Base-by-base conservation (phyloP, 768 basidiomycete genomes). In the Artomyces pyxidatus region DNA sequence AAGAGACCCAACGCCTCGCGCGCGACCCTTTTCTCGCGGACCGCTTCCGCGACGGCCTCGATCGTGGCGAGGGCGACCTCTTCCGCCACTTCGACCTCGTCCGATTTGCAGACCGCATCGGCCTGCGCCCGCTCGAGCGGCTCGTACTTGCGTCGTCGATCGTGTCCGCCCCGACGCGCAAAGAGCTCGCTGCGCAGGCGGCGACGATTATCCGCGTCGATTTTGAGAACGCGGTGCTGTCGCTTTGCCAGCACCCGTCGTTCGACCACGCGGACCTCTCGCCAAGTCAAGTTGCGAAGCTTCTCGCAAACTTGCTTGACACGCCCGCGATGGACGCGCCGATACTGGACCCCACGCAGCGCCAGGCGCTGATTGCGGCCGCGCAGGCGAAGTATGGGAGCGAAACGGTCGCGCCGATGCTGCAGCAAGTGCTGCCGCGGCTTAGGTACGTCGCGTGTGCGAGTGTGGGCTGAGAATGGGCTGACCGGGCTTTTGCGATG, bases 1-100 rank as follows among this genome's bases (percentile, higher is more conserved):
- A 92, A 68, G 92, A 93, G 69, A 87, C 81, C 1, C 87, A 90
- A 60, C 81, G 90, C 44, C 81, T 94, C 45, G 86, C 89, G 56
- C 85, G 88, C 53, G 91, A 93, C 74, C 91, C 91, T 52, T 83
- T 83, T 64, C 78, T 92, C 40, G 87, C 91, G 46, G 88, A 90
- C 70, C 81, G 90, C 55, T 94, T 93, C 67, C 80, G 88, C 52
- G 89, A 92, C 65, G 88, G 85, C 42, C 78, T 94, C 49, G 87
- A 91, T 74, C 87, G 83, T 63, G 88, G 84, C 45, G 88, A 92
- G 63, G 88, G 85, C 40, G 86, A 90, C 53, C 70, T 81, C 45
- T 89, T 92, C 64, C 78, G 85, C 49, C 75, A 83, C 59, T 91
- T 93, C 59, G 88, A 91, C 73, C 75, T 94, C 44, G 68, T 78